phyloP scores from a whole-genome alignment of 1,284 basidiomycete species.

The Marasmius sp. region DNA sequence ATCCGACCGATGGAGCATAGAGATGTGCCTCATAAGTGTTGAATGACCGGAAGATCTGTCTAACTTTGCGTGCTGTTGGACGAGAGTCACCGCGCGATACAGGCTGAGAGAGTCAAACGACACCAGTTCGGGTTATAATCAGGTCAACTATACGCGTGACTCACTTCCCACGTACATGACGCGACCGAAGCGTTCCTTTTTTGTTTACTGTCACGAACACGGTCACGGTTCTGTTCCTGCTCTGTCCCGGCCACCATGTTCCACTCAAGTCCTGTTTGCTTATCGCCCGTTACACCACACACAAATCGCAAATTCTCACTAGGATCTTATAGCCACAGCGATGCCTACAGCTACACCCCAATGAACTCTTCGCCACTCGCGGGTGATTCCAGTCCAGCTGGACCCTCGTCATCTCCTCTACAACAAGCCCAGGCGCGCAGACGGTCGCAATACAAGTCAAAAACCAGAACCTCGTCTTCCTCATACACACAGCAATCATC shows the following conservation, averaged over 20 bases:
- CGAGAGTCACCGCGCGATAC: too few species aligned
- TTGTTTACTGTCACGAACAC: not conserved
- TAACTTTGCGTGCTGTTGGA: too few species aligned
- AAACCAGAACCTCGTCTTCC: not conserved
- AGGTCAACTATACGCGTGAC: too few species aligned
- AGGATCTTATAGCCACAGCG: slow-evolving; percentile 12
- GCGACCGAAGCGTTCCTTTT: not conserved
- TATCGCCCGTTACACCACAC: slow-evolving; percentile 8
- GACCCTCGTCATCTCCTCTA: slow-evolving; percentile 42
- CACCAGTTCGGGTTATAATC: too few species aligned
- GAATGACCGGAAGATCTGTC: too few species aligned
- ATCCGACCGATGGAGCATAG: too few species aligned
- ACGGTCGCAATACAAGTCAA: slow-evolving; percentile 45
- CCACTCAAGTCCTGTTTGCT: slow-evolving; percentile 4
- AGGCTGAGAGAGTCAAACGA: too few species aligned
- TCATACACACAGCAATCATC: slow-evolving; percentile 6
- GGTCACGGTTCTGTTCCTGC: not conserved
- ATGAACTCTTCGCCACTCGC: slow-evolving; percentile 49
- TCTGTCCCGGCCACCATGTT: not conserved
- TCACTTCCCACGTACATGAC: too few species aligned
- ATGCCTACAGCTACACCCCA: slow-evolving; percentile 31
- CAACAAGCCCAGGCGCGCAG: slow-evolving; percentile 40
- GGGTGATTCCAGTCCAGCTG: slow-evolving; percentile 27
- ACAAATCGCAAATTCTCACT: slow-evolving; percentile 3
- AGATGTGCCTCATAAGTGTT: too few species aligned